A percentile compares a stretch with the other conserved stretches of the same genome.
Conservation (phyloP, 192 early-diverging fungal genomes). For the Neocallimastix lanati region DNA sequence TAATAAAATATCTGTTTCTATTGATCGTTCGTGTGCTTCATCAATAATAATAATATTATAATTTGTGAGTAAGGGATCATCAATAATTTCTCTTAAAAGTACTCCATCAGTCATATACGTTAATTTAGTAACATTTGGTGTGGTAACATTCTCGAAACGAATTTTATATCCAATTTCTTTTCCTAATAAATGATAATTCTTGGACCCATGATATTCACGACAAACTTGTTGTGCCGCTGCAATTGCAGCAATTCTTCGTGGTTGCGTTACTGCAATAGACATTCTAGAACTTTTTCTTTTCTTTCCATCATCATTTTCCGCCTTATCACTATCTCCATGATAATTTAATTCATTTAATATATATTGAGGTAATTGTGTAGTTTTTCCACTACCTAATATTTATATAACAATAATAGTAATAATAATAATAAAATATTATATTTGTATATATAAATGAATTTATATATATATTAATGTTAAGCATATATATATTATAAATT, state of each 20-base stretch:
- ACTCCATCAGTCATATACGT: conserved; percentile 39
- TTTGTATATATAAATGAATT: no score
- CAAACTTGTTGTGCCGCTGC: background rate
- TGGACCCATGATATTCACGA: conserved; percentile 10
- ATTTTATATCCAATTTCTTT: conserved; percentile 20
- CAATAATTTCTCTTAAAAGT: conserved; percentile 12
- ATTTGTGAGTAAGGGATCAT: conserved; percentile 9
- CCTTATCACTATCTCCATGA: background rate
- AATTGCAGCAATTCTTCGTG: background rate
- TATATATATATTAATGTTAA: no score
- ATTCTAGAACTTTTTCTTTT: background rate
- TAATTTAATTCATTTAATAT: background rate
- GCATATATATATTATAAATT: no score
- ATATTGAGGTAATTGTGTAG: background rate
- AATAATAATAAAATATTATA: no score
- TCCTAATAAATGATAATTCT: background rate
- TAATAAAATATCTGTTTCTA: conserved; percentile 35
- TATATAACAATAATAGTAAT: no score
- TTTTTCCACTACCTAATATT: background rate
- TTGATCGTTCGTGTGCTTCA: conserved; percentile 31
- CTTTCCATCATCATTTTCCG: no score
- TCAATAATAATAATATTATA: conserved; percentile 29
- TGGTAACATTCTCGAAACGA: conserved; percentile 20
- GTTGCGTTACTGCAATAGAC: background rate
- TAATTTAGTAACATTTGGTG: conserved; percentile 10